Base-by-base conservation (phyloP, 176 grass and related monocot species). In the Musa beccarii region DNA sequence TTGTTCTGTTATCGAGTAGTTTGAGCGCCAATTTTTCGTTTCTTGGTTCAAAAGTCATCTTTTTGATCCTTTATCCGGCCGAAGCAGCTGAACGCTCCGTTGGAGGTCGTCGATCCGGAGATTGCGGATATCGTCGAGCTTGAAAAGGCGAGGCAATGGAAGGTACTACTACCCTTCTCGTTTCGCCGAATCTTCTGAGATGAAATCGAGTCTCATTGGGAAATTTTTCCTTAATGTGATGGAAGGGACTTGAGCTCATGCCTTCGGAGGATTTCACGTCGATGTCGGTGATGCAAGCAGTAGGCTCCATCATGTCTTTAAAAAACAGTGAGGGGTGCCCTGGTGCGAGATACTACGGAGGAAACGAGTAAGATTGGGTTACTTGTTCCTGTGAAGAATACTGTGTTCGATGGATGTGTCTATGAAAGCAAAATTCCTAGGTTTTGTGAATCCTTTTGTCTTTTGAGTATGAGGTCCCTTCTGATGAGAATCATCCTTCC, bases 261-360 rank as follows among this genome's bases (percentile, higher is more conserved):
- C 96, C 96, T 63, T 99, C 96, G 1, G 91, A 99, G 79, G 95
- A 99, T 51, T 99, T 99, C 79, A 99, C 96, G 53, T 94, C 96
- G 3, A 5, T 86, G 52, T 94, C 96, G 50, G 96, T 99, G 83
- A 99, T 99, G 96, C 91, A 99, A 83, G 91, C 89, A 9, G 96
- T 99, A 51, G 96, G 96, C 28, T 99, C 96, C 29, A 77, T 99
- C 84, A 99, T 99, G 96, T 92, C 96, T 26, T 94, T 94, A 74
- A 99, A 99, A 79, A 92, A 94, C 81, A 95, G 96, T 54, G 96
- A 99, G 73, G 96, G 96, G 56, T 99, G 94, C 79, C 96, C 96
- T 0, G 96, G 96, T 52, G 96, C 96, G 51, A 89, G 96, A 99
- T 99, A 99, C 76, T 99, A 99, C 6, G 96, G 96, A 53, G 96